Evolutionary conservation across 129 eudicot genomes (phyloP), one percentile per base, ranked within the genome.

Genomic region (Pseudognaphalium luteoalbum): DNA sequence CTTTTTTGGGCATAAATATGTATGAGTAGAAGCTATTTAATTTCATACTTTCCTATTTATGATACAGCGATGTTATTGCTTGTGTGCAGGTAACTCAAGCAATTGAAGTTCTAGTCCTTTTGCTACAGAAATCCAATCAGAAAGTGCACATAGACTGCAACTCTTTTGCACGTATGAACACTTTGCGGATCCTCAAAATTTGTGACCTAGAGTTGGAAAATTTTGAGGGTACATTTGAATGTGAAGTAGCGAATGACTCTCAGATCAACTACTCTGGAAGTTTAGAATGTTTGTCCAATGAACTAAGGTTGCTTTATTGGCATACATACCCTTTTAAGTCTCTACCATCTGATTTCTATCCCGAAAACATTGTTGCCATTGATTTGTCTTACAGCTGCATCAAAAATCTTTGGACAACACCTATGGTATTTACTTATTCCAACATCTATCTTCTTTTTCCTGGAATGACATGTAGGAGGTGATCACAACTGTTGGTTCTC

Each of bases 281-380:
- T 5, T 19, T 59, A 33, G 51, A 34, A n/a, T 21, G 21, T 34
- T 47, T 81, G 19, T 47, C 77, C 9, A 62, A 81, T 19, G 56
- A 56, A 17, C 47, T 82, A 42, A 37, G 78, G 22, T 72, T 76
- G 62, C 71, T 82, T 56, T 21, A 42, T 29, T 82, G 82, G 85
- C 39, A 17, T 16, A 41, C 42, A 51, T 82, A 57, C 72, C 42
- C 63, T 17, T 72, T 28, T 25, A 22, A 56, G 47, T 76, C 51
- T 6, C 35, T 82, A 7, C 85, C 81, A 16, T 34, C 29, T 50
- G 35, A 7, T 41, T 82, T 82, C 4, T 30, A 28, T 35, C 77
- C 81, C 4, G 30, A 21, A 39, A 82, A 71, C 19, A 75, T 76
- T 61, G 85, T 82, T 70, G 73, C 62, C 34, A 76, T 82, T 4